A percentile compares a stretch with the other conserved stretches of the same genome.
These are phyloP conservation scores for Friedmanniomyces simplex DNA, from an alignment of 495 filamentous ascomycete genomes.

Conservation along the genomic window DNA sequence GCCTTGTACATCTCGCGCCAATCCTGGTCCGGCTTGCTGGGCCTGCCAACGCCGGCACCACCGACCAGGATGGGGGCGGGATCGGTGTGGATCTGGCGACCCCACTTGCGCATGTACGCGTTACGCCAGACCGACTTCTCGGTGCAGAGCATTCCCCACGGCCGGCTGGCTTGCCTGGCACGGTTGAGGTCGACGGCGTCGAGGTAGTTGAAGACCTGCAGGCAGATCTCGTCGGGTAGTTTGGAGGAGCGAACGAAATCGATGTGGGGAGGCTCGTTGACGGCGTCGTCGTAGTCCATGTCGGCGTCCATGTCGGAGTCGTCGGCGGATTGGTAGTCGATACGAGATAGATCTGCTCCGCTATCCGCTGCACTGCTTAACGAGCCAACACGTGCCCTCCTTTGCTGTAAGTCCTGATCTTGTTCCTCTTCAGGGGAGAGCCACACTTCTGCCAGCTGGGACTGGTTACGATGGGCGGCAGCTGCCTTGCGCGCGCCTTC, in stretches of 20 bases:
- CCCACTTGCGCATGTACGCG: constrained; percentile 60
- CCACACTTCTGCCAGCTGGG: background rate
- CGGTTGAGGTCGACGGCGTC: constrained; percentile 55
- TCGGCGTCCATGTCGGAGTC: constrained; percentile 7
- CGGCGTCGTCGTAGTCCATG: background rate
- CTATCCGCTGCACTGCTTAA: constrained; percentile 18
- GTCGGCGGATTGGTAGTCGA: constrained; percentile 4
- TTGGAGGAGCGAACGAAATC: constrained; percentile 49
- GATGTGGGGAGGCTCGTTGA: constrained; percentile 16
- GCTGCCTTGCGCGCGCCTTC: constrained; percentile 15
- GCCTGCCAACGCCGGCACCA: constrained; percentile 40
- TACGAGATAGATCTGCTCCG: constrained; percentile 10
- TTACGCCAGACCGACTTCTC: constrained; percentile 51
- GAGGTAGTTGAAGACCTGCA: constrained; percentile 61
- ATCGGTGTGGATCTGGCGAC: constrained; percentile 37
- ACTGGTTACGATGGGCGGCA: constrained; percentile 6
- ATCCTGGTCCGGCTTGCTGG: constrained; percentile 43
- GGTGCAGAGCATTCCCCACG: constrained; percentile 40
- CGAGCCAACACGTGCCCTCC: constrained; percentile 10
- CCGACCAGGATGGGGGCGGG: constrained; percentile 33
- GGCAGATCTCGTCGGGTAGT: constrained; percentile 62
- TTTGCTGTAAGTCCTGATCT: background rate
- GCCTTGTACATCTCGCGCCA: constrained; percentile 82
- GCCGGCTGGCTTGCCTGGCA: constrained; percentile 49
- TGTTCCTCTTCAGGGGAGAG: background rate